Evolutionary conservation across 371 early-diverging fungal genomes (phyloP), one percentile per base, ranked within the genome.

Genomic region (Mortierella sp.): DNA sequence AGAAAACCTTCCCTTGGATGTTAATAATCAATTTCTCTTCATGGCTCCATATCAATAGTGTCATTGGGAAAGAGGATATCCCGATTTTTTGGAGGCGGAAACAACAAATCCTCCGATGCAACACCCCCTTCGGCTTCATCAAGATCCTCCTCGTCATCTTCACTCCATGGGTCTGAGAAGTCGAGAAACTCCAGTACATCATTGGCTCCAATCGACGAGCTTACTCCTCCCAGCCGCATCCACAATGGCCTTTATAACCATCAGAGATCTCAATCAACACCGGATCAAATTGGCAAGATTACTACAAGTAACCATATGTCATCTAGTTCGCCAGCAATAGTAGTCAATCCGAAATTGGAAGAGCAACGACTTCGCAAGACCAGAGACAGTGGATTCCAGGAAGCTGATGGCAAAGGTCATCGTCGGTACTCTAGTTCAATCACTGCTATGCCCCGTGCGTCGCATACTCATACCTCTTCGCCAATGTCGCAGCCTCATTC

Each of bases 51-150:
- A 3, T 9, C 26, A n/a, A 26, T 62, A 66, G 54, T 72, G n/a
- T 63, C 59, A 0, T 45, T 81, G 24, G 76, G 75, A 14, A 81
- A 81, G 67, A 64, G 81, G 32, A 72, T 81, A 26, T 81, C 81
- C 12, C 49, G 28, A 32, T 63, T 81, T 47, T 81, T 81, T 66
- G 54, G 64, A 5, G 70, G 69, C 12, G 51, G 73, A 35, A 30
- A 28, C 45, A 72, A 37, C 62, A 73, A 64, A 51, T 37, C 72
- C 0, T 28, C 68, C 28, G 59, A 66, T 11, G 10, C 47, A 1
- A 11, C 65, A 0, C 52, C 73, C 1, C 61, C 63, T 16, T 20
- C 70, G 14, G 14, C n/a, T 11, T 66, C 67, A 32, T 10, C 68
- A 28, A 54, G 14, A 54, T 54, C 54, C 14, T 61, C 49, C 2